Percentiles rank a stretch among this genome's conserved stretches.
Conservation (phyloP, 441 rosid species). For the Syzygium malaccense region DNA sequence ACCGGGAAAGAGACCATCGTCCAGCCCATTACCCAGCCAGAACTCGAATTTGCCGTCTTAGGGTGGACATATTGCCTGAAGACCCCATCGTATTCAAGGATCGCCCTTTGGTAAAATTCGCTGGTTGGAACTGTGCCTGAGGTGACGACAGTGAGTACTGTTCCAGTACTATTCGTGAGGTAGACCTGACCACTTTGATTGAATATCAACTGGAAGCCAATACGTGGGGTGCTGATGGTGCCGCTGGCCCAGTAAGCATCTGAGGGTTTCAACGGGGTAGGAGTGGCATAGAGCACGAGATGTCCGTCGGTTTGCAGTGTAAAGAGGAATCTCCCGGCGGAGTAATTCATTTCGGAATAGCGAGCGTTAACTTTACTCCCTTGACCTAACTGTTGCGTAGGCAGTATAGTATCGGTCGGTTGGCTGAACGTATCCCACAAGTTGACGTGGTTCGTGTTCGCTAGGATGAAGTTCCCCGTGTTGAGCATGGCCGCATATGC, state of each 20-base stretch:
- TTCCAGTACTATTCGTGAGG: conserved; percentile 8
- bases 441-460: rapidly evolving
- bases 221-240: neutral
- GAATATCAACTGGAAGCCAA: neutral
- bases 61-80: too few relatives aligned
- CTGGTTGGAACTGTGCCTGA: neutral
- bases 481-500: neutral
- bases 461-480: neutral
- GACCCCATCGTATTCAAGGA: neutral
- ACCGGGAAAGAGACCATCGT: rapidly evolving
- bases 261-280: neutral
- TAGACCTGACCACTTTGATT: conserved; percentile 17
- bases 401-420: rapidly evolving
- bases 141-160: neutral
- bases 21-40: too few relatives aligned
- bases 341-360: neutral
- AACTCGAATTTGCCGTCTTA: too few relatives aligned
- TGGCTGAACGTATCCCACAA: neutral
- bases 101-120: conserved; percentile 14
- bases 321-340: neutral
- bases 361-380: rapidly evolving
- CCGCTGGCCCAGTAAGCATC: neutral
- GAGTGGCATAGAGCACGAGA: neutral
- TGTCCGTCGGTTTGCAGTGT: neutral
- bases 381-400: rapidly evolving